Evolutionary conservation across 2,329 filamentous ascomycete genomes (phyloP), one percentile per base, ranked within the genome.

Genomic region (Sporothrix luriei): DNA sequence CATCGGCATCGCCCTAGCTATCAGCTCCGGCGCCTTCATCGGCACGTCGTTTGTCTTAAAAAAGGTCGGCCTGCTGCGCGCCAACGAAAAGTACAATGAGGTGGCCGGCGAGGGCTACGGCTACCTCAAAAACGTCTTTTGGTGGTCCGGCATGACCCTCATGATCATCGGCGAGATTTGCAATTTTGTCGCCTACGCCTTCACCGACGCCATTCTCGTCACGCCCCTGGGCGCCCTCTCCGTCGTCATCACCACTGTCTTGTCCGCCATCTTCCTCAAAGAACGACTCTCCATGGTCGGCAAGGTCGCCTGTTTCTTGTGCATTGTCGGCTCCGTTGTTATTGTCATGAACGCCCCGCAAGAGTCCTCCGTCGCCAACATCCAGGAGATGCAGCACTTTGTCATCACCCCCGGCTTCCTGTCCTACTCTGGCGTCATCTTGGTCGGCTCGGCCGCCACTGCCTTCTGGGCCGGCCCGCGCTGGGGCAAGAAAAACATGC

Each of bases 81-180:
- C 95, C 66, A 99, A 98, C 80, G 89, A 92, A 75, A 98, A 98
- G 79, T 98, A 98, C 83, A 91, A 97, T 72, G 93, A 98, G 80
- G 92, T 92, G 74, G 94, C 95, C 0, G 95, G 95, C 71, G 94
- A 98, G 80, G 95, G 95, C 69, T 98, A 98, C 79, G 94, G 94
- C 72, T 99, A 98, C 78, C 87, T 99, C 75, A 97, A 97, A 82
- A 98, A 98, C 76, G 84, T 84, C 24, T 97, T 87, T 83, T 99
- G 95, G 95, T 99, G 95, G 95, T 80, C 83, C 1, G 95, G 95
- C 75, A 98, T 99, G 95, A 93, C 84, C 0, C 85, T 98, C 71
- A 98, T 99, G 95, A 97, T 98, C 75, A 76, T 98, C 55, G 95
- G 95, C 74, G 95, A 99, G 80, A 88, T 97, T 69, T 97, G 93